These are phyloP conservation scores for Termitomyces sp. DNA, from an alignment of 768 basidiomycete species.

Conservation along the genomic window DNA sequence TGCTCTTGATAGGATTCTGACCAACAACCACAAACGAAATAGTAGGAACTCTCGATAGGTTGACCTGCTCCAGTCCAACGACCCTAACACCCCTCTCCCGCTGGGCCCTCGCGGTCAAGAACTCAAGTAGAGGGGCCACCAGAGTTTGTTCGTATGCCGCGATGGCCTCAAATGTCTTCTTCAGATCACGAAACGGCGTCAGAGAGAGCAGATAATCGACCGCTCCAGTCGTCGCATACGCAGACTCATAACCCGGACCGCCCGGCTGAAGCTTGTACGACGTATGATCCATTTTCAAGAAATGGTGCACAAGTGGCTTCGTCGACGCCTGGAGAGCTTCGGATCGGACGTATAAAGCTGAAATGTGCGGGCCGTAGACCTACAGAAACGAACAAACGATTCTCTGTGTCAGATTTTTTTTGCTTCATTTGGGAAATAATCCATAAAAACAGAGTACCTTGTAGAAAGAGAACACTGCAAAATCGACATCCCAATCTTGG, in stretches of 20 bases:
- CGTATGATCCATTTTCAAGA: constrained; percentile 41
- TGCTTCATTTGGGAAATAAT: too few relatives aligned
- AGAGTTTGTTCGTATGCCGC: constrained; percentile 57
- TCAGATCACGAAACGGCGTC: constrained; percentile 40
- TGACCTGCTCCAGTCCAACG: constrained; percentile 51
- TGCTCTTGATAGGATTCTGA: constrained; percentile 49
- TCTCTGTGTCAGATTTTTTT: too few relatives aligned
- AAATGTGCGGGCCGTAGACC: constrained; percentile 74
- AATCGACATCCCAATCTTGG: constrained; percentile 74
- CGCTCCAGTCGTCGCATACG: constrained; percentile 55
- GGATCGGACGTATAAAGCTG: constrained; percentile 56
- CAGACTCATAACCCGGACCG: constrained; percentile 70
- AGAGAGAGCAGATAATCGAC: constrained; percentile 61
- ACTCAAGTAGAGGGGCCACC: constrained; percentile 47
- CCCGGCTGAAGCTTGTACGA: constrained; percentile 68
- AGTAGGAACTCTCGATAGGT: constrained; percentile 53
- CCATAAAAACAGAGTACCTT: too few relatives aligned
- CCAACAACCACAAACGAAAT: constrained; percentile 68
- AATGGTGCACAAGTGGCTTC: constrained; percentile 62
- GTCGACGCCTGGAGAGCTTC: constrained; percentile 46
- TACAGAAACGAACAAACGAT: constrained; percentile 18
- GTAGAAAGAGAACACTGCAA: constrained; percentile 66
- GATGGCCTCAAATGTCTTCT: constrained; percentile 51
- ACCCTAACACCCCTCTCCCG: constrained; percentile 57
- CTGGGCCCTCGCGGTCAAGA: constrained; percentile 44